phyloP scores from a whole-genome alignment of 2,329 filamentous ascomycete genomes.

The Phoma sp. region DNA sequence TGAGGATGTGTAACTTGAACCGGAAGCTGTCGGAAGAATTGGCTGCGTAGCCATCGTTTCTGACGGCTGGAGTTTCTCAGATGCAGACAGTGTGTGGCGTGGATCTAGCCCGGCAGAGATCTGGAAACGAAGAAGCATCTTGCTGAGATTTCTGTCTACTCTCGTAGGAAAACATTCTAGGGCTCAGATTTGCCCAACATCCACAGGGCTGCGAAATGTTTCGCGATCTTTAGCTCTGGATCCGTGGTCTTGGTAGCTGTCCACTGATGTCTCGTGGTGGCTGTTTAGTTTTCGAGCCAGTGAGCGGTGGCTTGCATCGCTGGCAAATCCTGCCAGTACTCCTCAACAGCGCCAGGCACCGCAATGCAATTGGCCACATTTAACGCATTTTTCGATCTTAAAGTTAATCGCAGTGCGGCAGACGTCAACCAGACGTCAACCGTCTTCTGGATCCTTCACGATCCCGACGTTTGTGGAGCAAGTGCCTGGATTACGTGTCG shows the following conservation, averaged over 20 bases:
- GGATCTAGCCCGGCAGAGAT: background rate
- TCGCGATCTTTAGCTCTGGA: background rate
- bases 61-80: background rate
- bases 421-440: background rate
- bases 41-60: background rate
- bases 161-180: background rate
- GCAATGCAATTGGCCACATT: slow-evolving; percentile 6
- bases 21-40: background rate
- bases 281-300: background rate
- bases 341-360: slow-evolving; percentile 17
- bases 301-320: slow-evolving; percentile 10
- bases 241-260: background rate
- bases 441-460: slow-evolving; percentile 5
- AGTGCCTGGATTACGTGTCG: slow-evolving; percentile 2
- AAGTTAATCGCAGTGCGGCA: background rate
- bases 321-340: slow-evolving; percentile 1
- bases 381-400: background rate
- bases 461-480: slow-evolving; percentile 4
- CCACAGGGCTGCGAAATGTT: background rate
- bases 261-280: slow-evolving; percentile 3
- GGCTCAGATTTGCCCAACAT: background rate
- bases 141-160: background rate
- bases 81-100: background rate
- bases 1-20: background rate
- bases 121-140: background rate